These are phyloP conservation scores for Porcisia hertigi DNA, from an alignment of 208 protist species.

Conservation along the genomic window DNA sequence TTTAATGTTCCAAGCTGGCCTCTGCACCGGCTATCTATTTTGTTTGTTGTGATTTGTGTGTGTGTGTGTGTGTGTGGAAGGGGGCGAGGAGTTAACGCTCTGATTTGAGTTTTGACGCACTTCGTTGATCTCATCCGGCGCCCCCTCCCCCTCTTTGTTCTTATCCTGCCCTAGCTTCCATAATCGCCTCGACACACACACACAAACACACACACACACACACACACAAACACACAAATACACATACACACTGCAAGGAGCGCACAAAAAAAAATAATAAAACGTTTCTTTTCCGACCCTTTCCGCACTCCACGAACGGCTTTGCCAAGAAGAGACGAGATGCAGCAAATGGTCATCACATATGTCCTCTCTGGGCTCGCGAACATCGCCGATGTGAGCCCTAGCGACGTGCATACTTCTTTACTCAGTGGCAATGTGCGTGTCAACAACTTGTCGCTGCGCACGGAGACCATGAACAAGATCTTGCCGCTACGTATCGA, in stretches of 20 bases:
- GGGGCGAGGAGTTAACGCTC: not conserved
- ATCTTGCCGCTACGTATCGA: conserved; percentile 64
- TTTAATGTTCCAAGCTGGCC: too few species aligned
- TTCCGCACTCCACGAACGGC: too few species aligned
- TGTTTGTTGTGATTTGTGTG: not conserved
- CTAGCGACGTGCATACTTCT: conserved; percentile 65
- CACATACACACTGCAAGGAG: not conserved
- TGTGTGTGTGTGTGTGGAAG: not conserved
- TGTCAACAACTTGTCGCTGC: conserved; percentile 55
- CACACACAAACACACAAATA: not conserved
- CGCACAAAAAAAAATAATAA: too few species aligned
- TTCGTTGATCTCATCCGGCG: not conserved
- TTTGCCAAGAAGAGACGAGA: conserved; percentile 9
- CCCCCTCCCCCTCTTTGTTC: not conserved
- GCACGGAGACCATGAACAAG: conserved; percentile 53
- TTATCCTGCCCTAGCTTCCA: not conserved
- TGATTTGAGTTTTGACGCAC: not conserved
- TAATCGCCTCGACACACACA: not conserved
- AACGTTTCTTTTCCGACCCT: not conserved
- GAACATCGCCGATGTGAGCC: conserved; percentile 74
- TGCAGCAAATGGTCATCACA: conserved; percentile 74
- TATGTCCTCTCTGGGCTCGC: conserved; percentile 65
- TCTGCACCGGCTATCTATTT: not conserved
- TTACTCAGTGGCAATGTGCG: conserved; percentile 47
- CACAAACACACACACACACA: conserved; percentile 9